Evolutionary conservation across 75 land plant species (phyloP).

Genomic region (Picea glauca): DNA sequence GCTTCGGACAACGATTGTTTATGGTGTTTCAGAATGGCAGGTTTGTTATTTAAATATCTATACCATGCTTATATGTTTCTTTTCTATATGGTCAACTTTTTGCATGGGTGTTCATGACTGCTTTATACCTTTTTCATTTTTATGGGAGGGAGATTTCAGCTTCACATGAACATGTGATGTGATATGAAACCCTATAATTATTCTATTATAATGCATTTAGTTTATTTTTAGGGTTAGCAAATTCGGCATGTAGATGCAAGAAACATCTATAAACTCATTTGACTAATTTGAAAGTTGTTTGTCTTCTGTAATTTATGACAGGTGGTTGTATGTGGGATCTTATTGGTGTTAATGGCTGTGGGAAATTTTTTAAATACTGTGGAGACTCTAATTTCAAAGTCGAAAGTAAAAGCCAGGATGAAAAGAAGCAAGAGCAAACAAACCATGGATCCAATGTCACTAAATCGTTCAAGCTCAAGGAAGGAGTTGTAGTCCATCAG

Average conservation of each 20-base stretch:
- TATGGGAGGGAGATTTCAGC: too few species aligned
- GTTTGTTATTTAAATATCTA: constrained; percentile 20
- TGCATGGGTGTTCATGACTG: not conserved
- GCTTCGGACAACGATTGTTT: constrained; percentile 57
- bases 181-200: too few species aligned
- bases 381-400: constrained; percentile 64
- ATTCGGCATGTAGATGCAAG: not conserved
- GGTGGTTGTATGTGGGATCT: constrained; percentile 78
- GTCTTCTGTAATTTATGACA: constrained; percentile 15
- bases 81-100: constrained; percentile 5
- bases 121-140: not conserved
- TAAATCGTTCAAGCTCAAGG: not conserved
- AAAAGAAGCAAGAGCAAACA: constrained; percentile 62
- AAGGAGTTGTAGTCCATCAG: not conserved
- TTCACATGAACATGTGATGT: too few species aligned
- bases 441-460: not conserved
- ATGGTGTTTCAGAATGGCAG: constrained; percentile 88
- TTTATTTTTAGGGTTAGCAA: too few species aligned
- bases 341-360: constrained; percentile 77
- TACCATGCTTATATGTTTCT: not conserved
- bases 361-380: constrained; percentile 84
- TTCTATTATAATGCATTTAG: too few species aligned
- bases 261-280: not conserved
- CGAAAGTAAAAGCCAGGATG: constrained; percentile 68
- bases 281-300: not conserved